Base-by-base conservation (phyloP, 176 grass and related monocot genomes). In the Avena atlantica region DNA sequence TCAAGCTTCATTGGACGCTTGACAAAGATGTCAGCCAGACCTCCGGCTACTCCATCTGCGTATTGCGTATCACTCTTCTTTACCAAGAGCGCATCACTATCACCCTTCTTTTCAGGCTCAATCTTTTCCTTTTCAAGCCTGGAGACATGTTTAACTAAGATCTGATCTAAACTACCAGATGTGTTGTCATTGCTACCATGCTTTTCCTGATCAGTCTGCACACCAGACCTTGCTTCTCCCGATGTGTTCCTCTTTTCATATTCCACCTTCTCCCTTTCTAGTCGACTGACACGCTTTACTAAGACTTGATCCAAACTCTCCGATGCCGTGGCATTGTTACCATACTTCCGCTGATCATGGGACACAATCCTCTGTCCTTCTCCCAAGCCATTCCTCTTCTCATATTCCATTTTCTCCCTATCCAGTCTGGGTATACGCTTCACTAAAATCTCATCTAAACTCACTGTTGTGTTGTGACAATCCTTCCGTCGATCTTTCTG, bases 371-470 rank as follows among this genome's bases (percentile, higher is more conserved):
- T 58, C 80, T 52, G 59, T 73, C 85, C 85, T 88, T 90, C 76
- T 70, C 56, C 84, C 56, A 23, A 55, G 63, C 47, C 68, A 76
- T 71, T 44, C 61, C 78, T 87, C 62, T 74, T 87, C 89, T 81
- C 34, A 48, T 75, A 79, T 48, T 91, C 88, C 59, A 89, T 72
- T 70, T 95, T 95, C 34, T 98, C 96, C 62, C 19, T 94, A 91
- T 98, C 93, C 14, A 96, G 79, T 74, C 77, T 94, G 44, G 94
- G 93, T 14, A 96, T 72, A 79, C 88, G 92, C 76, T 93, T 95
- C 45, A 91, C 91, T 55, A 95, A 71, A 48, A 91, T 71, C 64
- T 89, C 83, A 27, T 91, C 89, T 73, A 94, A 87, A 57, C 84
- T 77, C 36, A 25, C 58, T 27, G 42, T 10, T 68, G 40, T 47